phyloP scores from a whole-genome alignment of 2,329 filamentous ascomycete species.

The Colletotrichum lentis region DNA sequence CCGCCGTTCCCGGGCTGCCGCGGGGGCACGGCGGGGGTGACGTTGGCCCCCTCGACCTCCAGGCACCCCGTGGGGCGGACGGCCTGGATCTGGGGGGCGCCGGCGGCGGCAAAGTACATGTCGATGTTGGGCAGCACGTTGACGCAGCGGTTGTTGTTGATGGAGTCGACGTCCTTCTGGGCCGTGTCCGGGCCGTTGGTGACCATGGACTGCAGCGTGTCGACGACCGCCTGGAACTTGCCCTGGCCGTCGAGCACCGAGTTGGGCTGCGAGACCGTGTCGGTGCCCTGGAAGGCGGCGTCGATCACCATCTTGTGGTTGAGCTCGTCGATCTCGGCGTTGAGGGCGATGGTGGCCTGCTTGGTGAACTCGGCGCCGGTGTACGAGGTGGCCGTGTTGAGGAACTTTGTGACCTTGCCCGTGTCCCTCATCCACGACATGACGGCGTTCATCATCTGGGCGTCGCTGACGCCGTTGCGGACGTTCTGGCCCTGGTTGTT shows the following conservation, averaged over 20 bases:
- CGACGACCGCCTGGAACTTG: conserved; percentile 40
- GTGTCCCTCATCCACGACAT: conserved; percentile 40
- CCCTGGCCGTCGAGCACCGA: conserved; percentile 39
- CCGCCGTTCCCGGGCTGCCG: background rate
- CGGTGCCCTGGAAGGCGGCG: conserved; percentile 28
- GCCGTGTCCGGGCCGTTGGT: conserved; percentile 39
- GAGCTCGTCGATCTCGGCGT: conserved; percentile 41
- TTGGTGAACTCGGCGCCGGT: conserved; percentile 39
- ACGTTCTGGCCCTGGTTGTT: conserved; percentile 15
- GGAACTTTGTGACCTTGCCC: conserved; percentile 40
- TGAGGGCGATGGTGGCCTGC: conserved; percentile 40
- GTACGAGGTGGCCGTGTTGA: conserved; percentile 39
- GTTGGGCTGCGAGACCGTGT: conserved; percentile 37
- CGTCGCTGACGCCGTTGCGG: conserved; percentile 34
- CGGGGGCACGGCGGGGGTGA: conserved; percentile 22
- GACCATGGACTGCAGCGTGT: conserved; percentile 40
- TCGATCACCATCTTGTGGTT: conserved; percentile 41
- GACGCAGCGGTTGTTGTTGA: conserved; percentile 41
- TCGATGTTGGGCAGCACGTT: conserved; percentile 41
- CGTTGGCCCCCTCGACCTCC: conserved; percentile 35
- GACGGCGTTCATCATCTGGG: conserved; percentile 39
- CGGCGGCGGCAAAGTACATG: conserved; percentile 41
- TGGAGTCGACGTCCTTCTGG: conserved; percentile 39
- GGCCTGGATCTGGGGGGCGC: conserved; percentile 31
- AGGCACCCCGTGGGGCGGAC: conserved; percentile 39